phyloP scores from a whole-genome alignment of 2,329 filamentous ascomycete genomes.

The Scolecobasidium constrictum region DNA sequence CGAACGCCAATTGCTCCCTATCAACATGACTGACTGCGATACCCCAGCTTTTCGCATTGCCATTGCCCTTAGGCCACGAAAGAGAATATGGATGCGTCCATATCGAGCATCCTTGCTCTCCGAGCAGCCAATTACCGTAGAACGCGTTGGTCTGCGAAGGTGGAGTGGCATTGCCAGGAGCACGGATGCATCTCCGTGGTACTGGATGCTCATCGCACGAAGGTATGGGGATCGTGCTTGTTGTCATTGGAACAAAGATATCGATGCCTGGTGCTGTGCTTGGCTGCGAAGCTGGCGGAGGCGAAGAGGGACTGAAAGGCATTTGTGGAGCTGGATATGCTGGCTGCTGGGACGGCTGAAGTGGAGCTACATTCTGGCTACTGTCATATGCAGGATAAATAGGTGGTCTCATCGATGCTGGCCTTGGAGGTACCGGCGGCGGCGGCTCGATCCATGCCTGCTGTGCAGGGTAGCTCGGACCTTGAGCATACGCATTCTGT shows the following conservation, averaged over 20 bases:
- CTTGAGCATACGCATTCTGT: background rate
- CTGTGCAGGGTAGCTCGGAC: background rate
- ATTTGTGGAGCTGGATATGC: background rate
- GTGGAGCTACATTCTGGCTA: no score
- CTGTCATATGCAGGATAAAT: no score
- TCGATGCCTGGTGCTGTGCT: background rate
- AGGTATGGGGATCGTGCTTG: conserved; percentile 15
- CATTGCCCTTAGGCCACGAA: conserved; percentile 35
- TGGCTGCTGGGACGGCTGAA: background rate
- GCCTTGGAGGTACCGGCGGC: background rate
- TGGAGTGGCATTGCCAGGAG: background rate
- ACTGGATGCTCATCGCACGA: conserved; percentile 30
- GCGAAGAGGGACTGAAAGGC: background rate
- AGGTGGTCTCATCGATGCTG: background rate
- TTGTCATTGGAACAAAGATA: background rate
- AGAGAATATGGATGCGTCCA: conserved; percentile 57
- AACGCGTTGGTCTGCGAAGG: conserved; percentile 60
- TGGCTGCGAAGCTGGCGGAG: background rate
- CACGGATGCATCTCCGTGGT: conserved; percentile 11
- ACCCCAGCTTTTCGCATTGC: conserved; percentile 59
- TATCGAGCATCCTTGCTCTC: conserved; percentile 54
- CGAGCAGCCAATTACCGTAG: conserved; percentile 65
- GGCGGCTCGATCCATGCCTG: background rate
- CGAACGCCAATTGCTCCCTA: conserved; percentile 54
- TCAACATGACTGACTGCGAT: conserved; percentile 68